A percentile compares a stretch with the other conserved stretches of the same genome.
These are phyloP conservation scores for Boletus pseudo-olivaceus DNA, from an alignment of 768 basidiomycete species.

Conservation along the genomic window DNA sequence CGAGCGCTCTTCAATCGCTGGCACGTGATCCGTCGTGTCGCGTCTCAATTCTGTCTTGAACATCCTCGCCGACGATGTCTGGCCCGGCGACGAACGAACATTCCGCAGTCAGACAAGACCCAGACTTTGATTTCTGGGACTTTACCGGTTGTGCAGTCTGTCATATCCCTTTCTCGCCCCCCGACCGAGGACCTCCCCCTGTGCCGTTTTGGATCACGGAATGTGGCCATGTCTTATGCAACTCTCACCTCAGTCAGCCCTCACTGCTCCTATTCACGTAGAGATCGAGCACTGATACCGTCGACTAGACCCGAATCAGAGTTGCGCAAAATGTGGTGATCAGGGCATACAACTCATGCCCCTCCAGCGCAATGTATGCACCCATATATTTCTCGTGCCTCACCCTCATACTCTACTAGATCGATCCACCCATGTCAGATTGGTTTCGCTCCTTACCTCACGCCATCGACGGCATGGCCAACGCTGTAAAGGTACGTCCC, in stretches of 20 bases:
- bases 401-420: constrained; percentile 38
- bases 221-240: constrained; percentile 84
- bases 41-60: not conserved
- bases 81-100: constrained; percentile 9
- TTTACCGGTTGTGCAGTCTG: constrained; percentile 72
- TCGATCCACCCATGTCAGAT: constrained; percentile 77
- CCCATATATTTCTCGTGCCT: not conserved
- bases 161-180: constrained; percentile 57
- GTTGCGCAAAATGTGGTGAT: constrained; percentile 66
- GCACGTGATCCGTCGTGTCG: constrained; percentile 24
- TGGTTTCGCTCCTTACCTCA: constrained; percentile 71
- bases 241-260: constrained; percentile 72
- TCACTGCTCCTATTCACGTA: not conserved
- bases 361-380: constrained; percentile 65
- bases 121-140: constrained; percentile 71
- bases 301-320: constrained; percentile 62
- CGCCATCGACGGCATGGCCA: constrained; percentile 60
- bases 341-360: constrained; percentile 65
- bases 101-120: constrained; percentile 1
- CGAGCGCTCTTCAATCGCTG: not conserved
- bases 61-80: constrained; percentile 4
- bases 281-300: not conserved
- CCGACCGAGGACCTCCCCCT: constrained; percentile 46
- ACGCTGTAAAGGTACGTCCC: constrained; percentile 57
- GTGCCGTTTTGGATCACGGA: constrained; percentile 88